These are phyloP conservation scores for Filobasidium uniguttulatum DNA, from an alignment of 1,284 basidiomycete genomes.

Conservation along the genomic window DNA sequence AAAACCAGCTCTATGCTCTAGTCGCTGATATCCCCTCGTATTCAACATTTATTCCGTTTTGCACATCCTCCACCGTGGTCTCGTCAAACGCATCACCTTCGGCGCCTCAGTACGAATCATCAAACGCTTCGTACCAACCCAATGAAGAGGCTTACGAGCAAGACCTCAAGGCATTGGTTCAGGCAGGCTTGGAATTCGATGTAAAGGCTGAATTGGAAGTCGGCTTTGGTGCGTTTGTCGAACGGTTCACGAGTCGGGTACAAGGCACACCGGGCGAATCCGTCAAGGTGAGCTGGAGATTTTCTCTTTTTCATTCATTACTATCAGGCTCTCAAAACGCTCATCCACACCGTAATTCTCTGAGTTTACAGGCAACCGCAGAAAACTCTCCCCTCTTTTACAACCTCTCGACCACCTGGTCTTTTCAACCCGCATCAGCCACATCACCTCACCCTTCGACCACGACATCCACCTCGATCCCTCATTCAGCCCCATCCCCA, in stretches of 20 bases:
- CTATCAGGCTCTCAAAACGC: too few species aligned
- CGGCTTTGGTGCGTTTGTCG: constrained; percentile 73
- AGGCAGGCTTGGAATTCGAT: constrained; percentile 38
- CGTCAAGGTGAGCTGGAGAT: constrained; percentile 52
- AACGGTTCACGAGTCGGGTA: constrained; percentile 77
- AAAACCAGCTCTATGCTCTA: constrained; percentile 64
- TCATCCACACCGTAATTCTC: constrained; percentile 5
- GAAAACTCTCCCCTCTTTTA: constrained; percentile 76
- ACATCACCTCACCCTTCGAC: constrained; percentile 39
- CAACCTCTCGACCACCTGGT: constrained; percentile 67
- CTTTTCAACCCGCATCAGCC: constrained; percentile 48
- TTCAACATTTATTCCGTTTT: constrained; percentile 77
- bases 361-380: constrained; percentile 53
- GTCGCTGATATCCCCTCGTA: constrained; percentile 83
- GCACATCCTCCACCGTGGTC: constrained; percentile 60
- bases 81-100: constrained; percentile 18
- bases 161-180: constrained; percentile 19
- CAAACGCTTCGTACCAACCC: constrained; percentile 11
- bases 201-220: constrained; percentile 78
- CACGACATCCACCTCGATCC: constrained; percentile 12
- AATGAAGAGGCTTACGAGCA: neutral
- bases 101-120: constrained; percentile 15
- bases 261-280: constrained; percentile 59
- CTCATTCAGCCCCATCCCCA: constrained; percentile 12
- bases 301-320: neutral